Conservation (phyloP, 805 yeast genomes). For the Sugiyamaella americana region DNA sequence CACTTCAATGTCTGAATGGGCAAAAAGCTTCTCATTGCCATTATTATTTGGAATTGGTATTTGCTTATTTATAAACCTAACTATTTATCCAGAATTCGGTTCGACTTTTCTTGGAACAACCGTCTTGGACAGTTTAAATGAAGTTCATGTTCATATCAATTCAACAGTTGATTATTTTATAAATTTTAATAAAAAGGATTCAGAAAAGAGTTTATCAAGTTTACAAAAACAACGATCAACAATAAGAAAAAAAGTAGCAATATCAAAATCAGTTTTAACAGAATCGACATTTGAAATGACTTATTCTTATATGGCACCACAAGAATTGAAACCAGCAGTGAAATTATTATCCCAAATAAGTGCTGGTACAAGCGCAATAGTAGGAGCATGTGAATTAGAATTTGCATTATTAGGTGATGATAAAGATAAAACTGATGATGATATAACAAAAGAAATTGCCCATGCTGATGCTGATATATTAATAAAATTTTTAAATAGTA, state of each 20-base stretch:
- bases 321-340: conserved; percentile 34
- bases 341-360: conserved; percentile 31
- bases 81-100: conserved; percentile 48
- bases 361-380: conserved; percentile 37
- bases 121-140: conserved; percentile 36
- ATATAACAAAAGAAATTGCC: conserved; percentile 31
- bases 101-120: conserved; percentile 43
- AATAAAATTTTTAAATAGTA: conserved; percentile 28
- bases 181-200: conserved; percentile 2
- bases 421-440: neutral
- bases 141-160: conserved; percentile 37
- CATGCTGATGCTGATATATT: conserved; percentile 34
- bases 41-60: conserved; percentile 43
- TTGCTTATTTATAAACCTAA: conserved; percentile 39
- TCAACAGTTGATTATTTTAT: conserved; percentile 40
- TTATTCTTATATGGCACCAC: conserved; percentile 43
- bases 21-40: conserved; percentile 38
- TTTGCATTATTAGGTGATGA: conserved; percentile 31
- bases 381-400: conserved; percentile 45
- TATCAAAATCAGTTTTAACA: conserved; percentile 37
- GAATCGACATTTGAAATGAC: conserved; percentile 47
- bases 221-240: conserved; percentile 33
- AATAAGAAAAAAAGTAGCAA: conserved; percentile 32
- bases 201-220: conserved; percentile 24
- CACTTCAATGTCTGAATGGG: conserved; percentile 30